Evolutionary conservation across 1,284 basidiomycete species (phyloP), one percentile per base, ranked within the genome.

Genomic region (Meira miltonrushii): DNA sequence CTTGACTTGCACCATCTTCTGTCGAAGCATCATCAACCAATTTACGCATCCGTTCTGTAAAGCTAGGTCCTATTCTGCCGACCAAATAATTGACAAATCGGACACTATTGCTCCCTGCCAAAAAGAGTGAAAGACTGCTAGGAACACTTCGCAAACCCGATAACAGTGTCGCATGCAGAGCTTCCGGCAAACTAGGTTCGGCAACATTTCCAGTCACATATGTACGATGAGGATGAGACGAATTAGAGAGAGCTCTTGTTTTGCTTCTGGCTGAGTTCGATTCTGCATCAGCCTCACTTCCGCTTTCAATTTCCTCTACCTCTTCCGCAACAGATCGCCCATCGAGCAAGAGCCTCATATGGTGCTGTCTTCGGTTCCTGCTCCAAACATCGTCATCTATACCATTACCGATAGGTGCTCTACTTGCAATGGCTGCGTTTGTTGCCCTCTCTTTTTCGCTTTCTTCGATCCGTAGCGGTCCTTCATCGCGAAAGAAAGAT

Each of bases 401-500:
- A 4, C 4, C 28, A 5, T 19, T 15, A 15, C 50, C 50, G 5
- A 39, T 23, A 39, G 50, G 11, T 5, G 23, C n/a, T 13, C 12
- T 38, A 5, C n/a, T 23, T 17, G 50, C 19, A 39, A 33, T 25
- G 12, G 28, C 19, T n/a, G 28, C 39, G 6, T 8, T 17, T 8
- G 15, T 15, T 25, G 43, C 43, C 5, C 13, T 13, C 17, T 53
- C 11, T 8, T n/a, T 17, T n/a, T 13, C 17, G 23, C 17, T 11
- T 17, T 44, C 17, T 19, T 41, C 15, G 37, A 41, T 28, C 37
- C 19, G 6, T 15, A 53, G 50, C 17, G 50, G 50, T 5, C 50
- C 50, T 41, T 53, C 50, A 38, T 53, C 50, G 17, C 50, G 50
- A 37, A 53, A 25, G 39, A 53, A 41, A 15, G 50, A 17, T 19